These are phyloP conservation scores for Musa beccarii DNA, from an alignment of 176 grass and related monocot genomes.

Conservation along the genomic window DNA sequence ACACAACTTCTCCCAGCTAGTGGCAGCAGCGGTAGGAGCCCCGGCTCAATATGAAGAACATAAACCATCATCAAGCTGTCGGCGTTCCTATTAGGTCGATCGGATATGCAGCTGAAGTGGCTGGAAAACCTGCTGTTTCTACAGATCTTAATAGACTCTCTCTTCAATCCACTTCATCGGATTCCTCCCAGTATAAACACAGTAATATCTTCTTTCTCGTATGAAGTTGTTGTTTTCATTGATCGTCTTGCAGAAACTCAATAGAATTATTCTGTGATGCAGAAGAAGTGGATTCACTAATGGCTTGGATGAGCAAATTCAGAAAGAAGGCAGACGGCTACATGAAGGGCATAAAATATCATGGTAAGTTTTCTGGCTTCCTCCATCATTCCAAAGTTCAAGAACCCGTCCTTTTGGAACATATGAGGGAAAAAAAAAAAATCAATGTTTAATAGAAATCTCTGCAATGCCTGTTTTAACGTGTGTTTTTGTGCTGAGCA, in stretches of 20 bases:
- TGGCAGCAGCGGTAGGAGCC: background rate
- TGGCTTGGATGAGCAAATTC: conserved; percentile 27
- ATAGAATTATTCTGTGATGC: conserved; percentile 7
- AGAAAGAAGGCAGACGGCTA: conserved; percentile 54
- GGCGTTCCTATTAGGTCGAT: conserved; percentile 62
- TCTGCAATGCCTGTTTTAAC: too few species aligned
- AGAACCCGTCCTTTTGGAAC: too few species aligned
- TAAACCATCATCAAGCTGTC: conserved; percentile 40
- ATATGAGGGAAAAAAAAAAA: too few species aligned
- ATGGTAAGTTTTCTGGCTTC: conserved; percentile 35
- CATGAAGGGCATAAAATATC: conserved; percentile 54
- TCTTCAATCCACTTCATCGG: conserved; percentile 1
- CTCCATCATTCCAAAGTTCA: too few species aligned
- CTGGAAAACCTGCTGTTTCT: conserved; percentile 4
- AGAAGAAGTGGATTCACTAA: conserved; percentile 14
- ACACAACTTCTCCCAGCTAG: background rate
- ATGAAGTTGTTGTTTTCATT: background rate
- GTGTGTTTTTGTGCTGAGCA: too few species aligned
- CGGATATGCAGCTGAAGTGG: conserved; percentile 55
- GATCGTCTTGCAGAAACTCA: background rate
- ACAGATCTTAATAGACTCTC: conserved; percentile 16
- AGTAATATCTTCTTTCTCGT: conserved; percentile 25
- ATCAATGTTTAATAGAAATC: too few species aligned
- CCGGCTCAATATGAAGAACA: conserved; percentile 21
- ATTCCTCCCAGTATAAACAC: conserved; percentile 23